Evolutionary conservation across 2,329 filamentous ascomycete species (phyloP), one percentile per base, ranked within the genome.

Genomic region (Aureobasidium melanogenum): DNA sequence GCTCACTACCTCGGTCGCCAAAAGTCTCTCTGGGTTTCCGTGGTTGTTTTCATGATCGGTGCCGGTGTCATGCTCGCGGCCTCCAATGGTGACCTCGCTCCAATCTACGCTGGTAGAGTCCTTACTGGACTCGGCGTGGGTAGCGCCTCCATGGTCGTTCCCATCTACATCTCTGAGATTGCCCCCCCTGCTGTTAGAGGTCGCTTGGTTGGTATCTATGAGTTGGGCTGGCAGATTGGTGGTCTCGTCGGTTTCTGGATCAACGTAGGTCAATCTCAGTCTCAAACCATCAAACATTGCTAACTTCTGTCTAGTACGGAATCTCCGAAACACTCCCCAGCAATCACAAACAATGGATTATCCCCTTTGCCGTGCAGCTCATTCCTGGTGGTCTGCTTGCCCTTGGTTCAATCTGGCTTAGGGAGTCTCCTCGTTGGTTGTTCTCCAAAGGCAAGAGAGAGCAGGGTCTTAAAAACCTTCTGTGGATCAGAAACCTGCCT

Each of bases 1-100:
- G 84, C 82, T 36, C 84, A 88, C 76, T 88, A 82, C 70, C 75
- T 87, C 64, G 88, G 88, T 32, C 82, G 88, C 19, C 83, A 83
- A 68, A 82, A 79, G 69, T 86, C 84, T 26, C 77, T 92, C 2
- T 76, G 85, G 64, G 65, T 85, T 51, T 88, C 85, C 70, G 75
- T 80, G 2, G 60, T 81, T 38, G 67, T 92, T 64, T 92, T 92
- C 72, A 79, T 84, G 58, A 69, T 91, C 14, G 89, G 89, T 63
- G 84, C 87, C 48, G 87, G 85, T 59, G 70, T 91, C 65, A 91
- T 89, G 85, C 75, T 91, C 24, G 34, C 38, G 43, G 85, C 83
- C 46, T 78, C 77, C 10, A 74, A 80, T 3, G 79, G 84, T 36
- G 86, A 86, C 28, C 77, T 91, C 19, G 86, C 83, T 7, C 72